Conservation (phyloP, 176 grass and related monocot species). For the Bonia amplexicaulis region DNA sequence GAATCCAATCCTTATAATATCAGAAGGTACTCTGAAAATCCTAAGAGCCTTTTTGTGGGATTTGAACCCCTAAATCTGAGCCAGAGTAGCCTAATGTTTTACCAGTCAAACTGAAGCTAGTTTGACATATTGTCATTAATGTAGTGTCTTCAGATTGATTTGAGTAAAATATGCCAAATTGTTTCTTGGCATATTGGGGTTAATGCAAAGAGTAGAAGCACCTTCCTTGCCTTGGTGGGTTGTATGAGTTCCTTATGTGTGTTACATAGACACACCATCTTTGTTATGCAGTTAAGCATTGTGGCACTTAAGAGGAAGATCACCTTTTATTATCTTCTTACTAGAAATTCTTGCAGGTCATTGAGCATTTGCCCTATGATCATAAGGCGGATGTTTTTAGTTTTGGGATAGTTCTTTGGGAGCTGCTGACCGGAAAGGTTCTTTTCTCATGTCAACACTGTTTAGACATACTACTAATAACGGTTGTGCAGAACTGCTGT, state of each 20-base stretch:
- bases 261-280: not conserved
- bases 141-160: not conserved
- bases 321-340: not conserved
- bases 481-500: not conserved
- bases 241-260: not conserved
- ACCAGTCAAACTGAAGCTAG: not conserved
- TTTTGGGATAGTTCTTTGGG: slow-evolving; percentile 83
- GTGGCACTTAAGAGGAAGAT: not conserved
- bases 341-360: slow-evolving; percentile 44
- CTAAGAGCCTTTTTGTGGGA: not conserved
- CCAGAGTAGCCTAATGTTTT: not conserved
- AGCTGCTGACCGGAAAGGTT: slow-evolving; percentile 83
- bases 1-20: not conserved
- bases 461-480: not conserved
- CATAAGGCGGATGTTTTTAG: slow-evolving; percentile 87
- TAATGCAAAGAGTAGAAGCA: not conserved
- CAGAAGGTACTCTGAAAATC: not conserved
- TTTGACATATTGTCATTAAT: too few relatives aligned
- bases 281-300: not conserved
- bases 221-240: not conserved
- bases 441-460: not conserved
- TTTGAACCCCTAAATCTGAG: not conserved
- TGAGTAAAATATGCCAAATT: not conserved
- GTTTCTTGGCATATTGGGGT: not conserved
- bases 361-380: slow-evolving; percentile 68